phyloP scores from a whole-genome alignment of 2,329 filamentous ascomycete genomes.

The Cercospora sp. region DNA sequence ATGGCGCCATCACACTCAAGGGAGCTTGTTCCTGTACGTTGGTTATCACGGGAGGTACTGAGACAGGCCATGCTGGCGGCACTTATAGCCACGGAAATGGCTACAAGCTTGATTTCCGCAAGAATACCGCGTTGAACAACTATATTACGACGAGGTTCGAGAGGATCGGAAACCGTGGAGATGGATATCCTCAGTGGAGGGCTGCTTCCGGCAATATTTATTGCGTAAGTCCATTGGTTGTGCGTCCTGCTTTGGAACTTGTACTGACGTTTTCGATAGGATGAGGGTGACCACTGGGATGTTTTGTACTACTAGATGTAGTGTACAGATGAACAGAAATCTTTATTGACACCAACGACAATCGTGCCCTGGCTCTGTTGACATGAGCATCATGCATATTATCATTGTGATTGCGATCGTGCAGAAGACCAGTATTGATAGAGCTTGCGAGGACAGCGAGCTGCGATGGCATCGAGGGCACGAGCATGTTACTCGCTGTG shows the following conservation, averaged over 20 bases:
- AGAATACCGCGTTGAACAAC: conserved; percentile 15
- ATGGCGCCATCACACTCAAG: conserved; percentile 16
- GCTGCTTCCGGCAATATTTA: conserved; percentile 12
- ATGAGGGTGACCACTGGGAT: conserved; percentile 17
- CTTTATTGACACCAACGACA: not conserved
- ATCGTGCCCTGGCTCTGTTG: not conserved
- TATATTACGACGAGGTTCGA: conserved; percentile 11
- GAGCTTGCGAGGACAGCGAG: not conserved
- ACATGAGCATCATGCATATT: not conserved
- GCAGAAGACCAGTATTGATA: not conserved
- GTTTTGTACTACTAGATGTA: conserved; percentile 11
- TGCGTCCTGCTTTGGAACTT: not conserved
- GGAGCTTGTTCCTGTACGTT: conserved; percentile 7
- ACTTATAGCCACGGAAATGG: conserved; percentile 15
- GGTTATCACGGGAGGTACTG: conserved; percentile 12
- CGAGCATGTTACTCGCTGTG: not conserved
- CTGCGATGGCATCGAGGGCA: not conserved
- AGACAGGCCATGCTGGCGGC: conserved; percentile 14
- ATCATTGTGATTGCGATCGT: not conserved
- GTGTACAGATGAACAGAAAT: not conserved
- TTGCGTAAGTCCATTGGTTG: not conserved
- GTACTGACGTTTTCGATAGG: not conserved
- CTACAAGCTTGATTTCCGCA: conserved; percentile 18
- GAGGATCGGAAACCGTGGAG: conserved; percentile 8
- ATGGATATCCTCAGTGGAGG: conserved; percentile 18